A percentile compares a stretch with the other conserved stretches of the same genome.
phyloP scores from a whole-genome alignment of 345 rosid genomes.

The Citrus sp. region DNA sequence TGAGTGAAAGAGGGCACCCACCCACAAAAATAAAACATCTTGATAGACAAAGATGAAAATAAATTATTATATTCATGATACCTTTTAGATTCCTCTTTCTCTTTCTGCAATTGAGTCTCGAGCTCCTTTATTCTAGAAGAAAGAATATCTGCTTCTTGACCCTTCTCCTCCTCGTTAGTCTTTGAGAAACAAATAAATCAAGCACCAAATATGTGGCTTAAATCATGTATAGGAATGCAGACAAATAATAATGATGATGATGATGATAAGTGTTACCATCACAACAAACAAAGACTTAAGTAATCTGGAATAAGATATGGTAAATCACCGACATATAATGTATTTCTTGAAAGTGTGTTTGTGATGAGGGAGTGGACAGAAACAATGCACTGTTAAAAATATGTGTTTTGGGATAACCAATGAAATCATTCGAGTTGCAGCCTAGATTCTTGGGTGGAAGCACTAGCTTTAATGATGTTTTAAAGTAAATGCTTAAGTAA shows the following conservation, averaged over 20 bases:
- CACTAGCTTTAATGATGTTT: neutral
- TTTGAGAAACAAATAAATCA: conserved; percentile 25
- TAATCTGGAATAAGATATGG: neutral
- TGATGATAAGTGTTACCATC: neutral
- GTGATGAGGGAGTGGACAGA: neutral
- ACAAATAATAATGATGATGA: neutral
- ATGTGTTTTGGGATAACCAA: neutral
- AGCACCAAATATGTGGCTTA: conserved; percentile 2
- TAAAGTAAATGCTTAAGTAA: neutral
- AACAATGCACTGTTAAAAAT: too few species aligned
- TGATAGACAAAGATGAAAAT: neutral
- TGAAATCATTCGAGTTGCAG: neutral
- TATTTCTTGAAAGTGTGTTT: neutral
- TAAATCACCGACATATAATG: neutral
- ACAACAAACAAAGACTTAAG: neutral
- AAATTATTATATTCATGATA: conserved; percentile 16
- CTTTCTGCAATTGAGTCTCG: conserved; percentile 62
- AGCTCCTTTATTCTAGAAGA: conserved; percentile 67
- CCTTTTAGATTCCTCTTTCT: conserved; percentile 81
- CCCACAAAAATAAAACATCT: neutral
- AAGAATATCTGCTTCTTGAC: conserved; percentile 68
- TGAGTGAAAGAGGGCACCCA: conserved; percentile 15
- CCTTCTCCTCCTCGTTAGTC: conserved; percentile 54
- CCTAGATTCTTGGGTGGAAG: neutral
- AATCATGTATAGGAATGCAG: neutral